Conservation (phyloP, 768 basidiomycete genomes). For the Lactifluus rugatus region DNA sequence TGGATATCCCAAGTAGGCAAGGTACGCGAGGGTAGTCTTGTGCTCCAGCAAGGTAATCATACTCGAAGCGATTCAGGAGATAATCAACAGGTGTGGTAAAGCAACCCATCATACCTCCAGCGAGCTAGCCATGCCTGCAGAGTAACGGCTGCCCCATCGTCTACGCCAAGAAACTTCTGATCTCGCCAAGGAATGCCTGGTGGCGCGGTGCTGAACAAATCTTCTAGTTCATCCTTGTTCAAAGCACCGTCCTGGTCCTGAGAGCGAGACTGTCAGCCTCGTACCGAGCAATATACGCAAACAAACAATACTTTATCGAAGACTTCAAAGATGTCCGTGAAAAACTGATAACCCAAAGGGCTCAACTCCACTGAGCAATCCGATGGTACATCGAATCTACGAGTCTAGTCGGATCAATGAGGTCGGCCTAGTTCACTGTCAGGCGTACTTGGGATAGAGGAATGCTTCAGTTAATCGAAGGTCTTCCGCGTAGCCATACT, state of each 20-base stretch:
- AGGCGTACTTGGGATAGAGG: slow-evolving; percentile 72
- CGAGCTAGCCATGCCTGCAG: slow-evolving; percentile 96
- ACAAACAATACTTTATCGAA: slow-evolving; percentile 70
- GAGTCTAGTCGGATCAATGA: slow-evolving; percentile 2
- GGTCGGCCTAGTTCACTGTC: slow-evolving; percentile 13
- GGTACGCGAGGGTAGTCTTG: slow-evolving; percentile 83
- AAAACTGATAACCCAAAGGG: slow-evolving; percentile 91
- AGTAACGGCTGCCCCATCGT: slow-evolving; percentile 86
- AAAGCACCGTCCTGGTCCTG: slow-evolving; percentile 95
- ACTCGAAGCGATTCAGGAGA: slow-evolving; percentile 31
- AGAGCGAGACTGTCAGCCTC: background rate
- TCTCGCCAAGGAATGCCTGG: slow-evolving; percentile 94
- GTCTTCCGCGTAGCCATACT: slow-evolving; percentile 95
- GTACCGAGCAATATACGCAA: background rate
- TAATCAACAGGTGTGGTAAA: no score
- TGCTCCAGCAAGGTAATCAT: slow-evolving; percentile 98
- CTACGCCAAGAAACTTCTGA: slow-evolving; percentile 86
- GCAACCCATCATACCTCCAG: slow-evolving; percentile 66
- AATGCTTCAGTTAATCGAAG: slow-evolving; percentile 81
- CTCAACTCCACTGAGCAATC: slow-evolving; percentile 95
- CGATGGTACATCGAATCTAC: slow-evolving; percentile 82
- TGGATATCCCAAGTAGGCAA: slow-evolving; percentile 91
- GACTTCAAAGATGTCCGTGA: slow-evolving; percentile 91
- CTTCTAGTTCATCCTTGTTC: slow-evolving; percentile 70
- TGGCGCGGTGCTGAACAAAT: slow-evolving; percentile 78